phyloP scores from a whole-genome alignment of 2,329 filamentous ascomycete species.

The Ramichloridium luteum region DNA sequence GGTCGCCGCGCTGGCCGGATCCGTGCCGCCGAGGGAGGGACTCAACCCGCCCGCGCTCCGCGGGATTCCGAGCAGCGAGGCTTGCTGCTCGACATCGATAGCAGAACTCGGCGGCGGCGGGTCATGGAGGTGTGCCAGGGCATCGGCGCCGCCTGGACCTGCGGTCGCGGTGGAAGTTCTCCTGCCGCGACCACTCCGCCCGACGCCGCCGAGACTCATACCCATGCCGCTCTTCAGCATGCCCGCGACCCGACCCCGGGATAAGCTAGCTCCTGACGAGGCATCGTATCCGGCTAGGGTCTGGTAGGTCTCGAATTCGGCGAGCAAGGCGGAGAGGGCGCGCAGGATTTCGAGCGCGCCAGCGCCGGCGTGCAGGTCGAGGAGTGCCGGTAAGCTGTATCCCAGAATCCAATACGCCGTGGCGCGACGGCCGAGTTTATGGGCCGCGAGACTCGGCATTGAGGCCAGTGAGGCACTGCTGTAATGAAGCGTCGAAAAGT shows the following conservation, averaged over 20 bases:
- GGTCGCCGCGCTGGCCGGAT: not conserved
- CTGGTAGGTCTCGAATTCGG: slow-evolving; percentile 91
- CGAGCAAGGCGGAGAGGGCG: slow-evolving; percentile 69
- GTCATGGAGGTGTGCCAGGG: slow-evolving; percentile 1
- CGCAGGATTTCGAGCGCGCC: slow-evolving; percentile 79
- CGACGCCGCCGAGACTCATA: slow-evolving; percentile 17
- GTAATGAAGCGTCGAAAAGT: slow-evolving; percentile 96
- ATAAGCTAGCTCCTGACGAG: slow-evolving; percentile 51
- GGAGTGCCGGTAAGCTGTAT: slow-evolving; percentile 75
- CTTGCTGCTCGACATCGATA: too few relatives aligned
- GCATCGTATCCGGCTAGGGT: slow-evolving; percentile 62
- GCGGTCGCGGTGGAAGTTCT: slow-evolving; percentile 49
- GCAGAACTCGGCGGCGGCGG: not conserved
- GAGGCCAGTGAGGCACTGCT: slow-evolving; percentile 66
- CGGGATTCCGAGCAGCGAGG: slow-evolving; percentile 14
- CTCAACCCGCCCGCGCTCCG: too few relatives aligned
- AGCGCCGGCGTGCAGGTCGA: slow-evolving; percentile 73
- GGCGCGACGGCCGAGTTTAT: slow-evolving; percentile 76
- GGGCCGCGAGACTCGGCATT: slow-evolving; percentile 74
- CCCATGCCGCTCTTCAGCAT: slow-evolving; percentile 40
- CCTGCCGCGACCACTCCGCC: slow-evolving; percentile 23
- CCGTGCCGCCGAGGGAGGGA: too few relatives aligned
- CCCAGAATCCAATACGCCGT: slow-evolving; percentile 90
- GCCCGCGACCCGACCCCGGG: slow-evolving; percentile 56
- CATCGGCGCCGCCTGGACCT: slow-evolving; percentile 6